Evolutionary conservation across 495 filamentous ascomycete species (phyloP).

Genomic region (Daldinia concentrica): DNA sequence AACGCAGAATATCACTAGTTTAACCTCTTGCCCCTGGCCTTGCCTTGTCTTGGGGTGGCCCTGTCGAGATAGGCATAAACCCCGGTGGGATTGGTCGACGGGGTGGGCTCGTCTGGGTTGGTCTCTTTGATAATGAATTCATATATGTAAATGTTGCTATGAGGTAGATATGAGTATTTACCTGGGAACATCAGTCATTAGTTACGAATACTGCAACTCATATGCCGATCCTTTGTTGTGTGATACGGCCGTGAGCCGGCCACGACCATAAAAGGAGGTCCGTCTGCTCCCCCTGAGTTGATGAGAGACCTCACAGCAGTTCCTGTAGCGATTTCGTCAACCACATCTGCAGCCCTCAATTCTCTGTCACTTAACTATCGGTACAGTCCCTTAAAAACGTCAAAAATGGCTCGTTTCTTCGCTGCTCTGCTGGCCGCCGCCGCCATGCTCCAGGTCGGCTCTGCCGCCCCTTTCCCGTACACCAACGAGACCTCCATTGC

Average conservation of each 20-base stretch:
- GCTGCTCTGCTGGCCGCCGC: slow-evolving; percentile 43
- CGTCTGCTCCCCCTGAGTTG: slow-evolving; percentile 14
- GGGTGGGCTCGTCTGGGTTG: slow-evolving; percentile 27
- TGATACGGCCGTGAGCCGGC: slow-evolving; percentile 2
- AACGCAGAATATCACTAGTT: slow-evolving; percentile 23
- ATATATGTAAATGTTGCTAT: slow-evolving; percentile 32
- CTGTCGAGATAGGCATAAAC: slow-evolving; percentile 27
- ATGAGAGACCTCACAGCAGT: slow-evolving; percentile 8
- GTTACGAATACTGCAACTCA: slow-evolving; percentile 30
- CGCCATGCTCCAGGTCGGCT: slow-evolving; percentile 43
- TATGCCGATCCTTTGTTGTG: slow-evolving; percentile 35
- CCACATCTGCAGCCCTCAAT: slow-evolving; percentile 16
- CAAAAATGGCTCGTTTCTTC: slow-evolving; percentile 45
- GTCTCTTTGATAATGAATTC: slow-evolving; percentile 34
- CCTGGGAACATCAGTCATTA: slow-evolving; percentile 23
- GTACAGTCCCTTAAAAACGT: slow-evolving; percentile 9
- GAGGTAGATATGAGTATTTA: slow-evolving; percentile 20
- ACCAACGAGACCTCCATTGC: slow-evolving; percentile 31
- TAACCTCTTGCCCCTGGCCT: slow-evolving; percentile 21
- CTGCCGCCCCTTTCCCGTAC: slow-evolving; percentile 40
- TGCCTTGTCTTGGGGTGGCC: slow-evolving; percentile 17
- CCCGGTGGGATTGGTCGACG: slow-evolving; percentile 35
- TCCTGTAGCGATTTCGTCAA: slow-evolving; percentile 26
- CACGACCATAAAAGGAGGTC: slow-evolving; percentile 33
- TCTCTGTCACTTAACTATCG: slow-evolving; percentile 18